A percentile compares a stretch with the other conserved stretches of the same genome.
These are phyloP conservation scores for Penicillium manginii DNA, from an alignment of 495 filamentous ascomycete genomes.

Conservation along the genomic window DNA sequence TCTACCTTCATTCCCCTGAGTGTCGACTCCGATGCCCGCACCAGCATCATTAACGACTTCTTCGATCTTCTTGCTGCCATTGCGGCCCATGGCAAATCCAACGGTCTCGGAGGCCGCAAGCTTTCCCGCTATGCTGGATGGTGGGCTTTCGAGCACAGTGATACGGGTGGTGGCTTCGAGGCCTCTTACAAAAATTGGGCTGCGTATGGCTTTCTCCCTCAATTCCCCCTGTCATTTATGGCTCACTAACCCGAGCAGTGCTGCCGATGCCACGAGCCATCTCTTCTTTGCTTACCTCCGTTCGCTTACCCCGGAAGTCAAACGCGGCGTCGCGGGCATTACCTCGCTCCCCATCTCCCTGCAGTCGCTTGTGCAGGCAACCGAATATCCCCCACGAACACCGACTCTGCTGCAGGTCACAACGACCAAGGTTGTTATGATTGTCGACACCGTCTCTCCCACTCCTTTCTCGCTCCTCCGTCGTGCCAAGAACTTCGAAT, in stretches of 20 bases:
- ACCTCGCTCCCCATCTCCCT: conserved; percentile 85
- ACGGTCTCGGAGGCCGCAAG: conserved; percentile 92
- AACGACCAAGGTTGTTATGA: conserved; percentile 92
- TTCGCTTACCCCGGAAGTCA: conserved; percentile 79
- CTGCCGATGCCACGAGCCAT: conserved; percentile 94
- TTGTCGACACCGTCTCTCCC: conserved; percentile 92
- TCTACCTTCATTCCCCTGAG: conserved; percentile 95
- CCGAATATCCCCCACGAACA: conserved; percentile 89
- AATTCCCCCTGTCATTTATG: not conserved
- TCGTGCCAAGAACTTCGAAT: conserved; percentile 92
- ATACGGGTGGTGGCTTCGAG: conserved; percentile 88
- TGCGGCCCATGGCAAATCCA: conserved; percentile 83
- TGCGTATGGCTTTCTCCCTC: conserved; percentile 41
- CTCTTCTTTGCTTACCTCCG: conserved; percentile 97
- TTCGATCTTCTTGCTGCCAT: conserved; percentile 90
- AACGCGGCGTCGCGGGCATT: conserved; percentile 71
- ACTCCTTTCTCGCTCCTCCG: conserved; percentile 91
- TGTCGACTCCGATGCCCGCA: conserved; percentile 84
- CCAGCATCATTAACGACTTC: conserved; percentile 92
- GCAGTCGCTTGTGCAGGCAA: conserved; percentile 85
- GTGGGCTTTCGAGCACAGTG: conserved; percentile 96
- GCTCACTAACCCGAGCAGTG: conserved; percentile 53
- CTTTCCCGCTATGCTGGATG: conserved; percentile 93
- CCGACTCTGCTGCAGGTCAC: conserved; percentile 76
- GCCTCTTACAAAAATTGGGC: conserved; percentile 90